Evolutionary conservation across 108 stramenopile species (phyloP).

Genomic region (Cyclotella choctawhatcheeana): DNA sequence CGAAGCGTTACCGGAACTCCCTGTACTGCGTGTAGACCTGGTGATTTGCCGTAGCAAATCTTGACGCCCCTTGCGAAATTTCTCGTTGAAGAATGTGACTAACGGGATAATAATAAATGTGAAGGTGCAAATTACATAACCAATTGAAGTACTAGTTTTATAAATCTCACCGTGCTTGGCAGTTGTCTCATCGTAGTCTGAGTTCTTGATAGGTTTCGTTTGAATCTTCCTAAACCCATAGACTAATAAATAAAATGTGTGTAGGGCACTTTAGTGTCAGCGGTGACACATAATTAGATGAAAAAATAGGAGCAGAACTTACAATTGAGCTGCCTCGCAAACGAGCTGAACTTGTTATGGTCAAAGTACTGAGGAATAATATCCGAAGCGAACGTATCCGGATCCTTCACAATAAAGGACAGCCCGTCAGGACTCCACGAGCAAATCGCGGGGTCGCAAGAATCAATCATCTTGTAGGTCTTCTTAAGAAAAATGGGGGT

Average conservation of each 20-base stretch:
- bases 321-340: constrained; percentile 64
- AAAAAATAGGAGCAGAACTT: constrained; percentile 2
- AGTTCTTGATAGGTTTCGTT: constrained; percentile 85
- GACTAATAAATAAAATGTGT: constrained; percentile 18
- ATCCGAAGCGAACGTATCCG: constrained; percentile 38
- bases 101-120: not conserved
- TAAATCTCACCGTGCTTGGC: constrained; percentile 69
- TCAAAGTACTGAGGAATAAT: constrained; percentile 90
- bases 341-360: constrained; percentile 74
- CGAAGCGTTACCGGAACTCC: constrained; percentile 11
- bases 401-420: constrained; percentile 89
- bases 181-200: constrained; percentile 76
- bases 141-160: not conserved
- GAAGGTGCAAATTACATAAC: not conserved
- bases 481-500: constrained; percentile 90
- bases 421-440: constrained; percentile 83
- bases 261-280: not conserved
- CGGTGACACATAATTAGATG: constrained; percentile 4
- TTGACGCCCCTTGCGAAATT: constrained; percentile 82
- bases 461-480: constrained; percentile 88
- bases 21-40: constrained; percentile 80
- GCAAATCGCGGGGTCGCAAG: constrained; percentile 71
- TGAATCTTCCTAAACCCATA: constrained; percentile 90
- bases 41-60: constrained; percentile 84
- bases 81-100: constrained; percentile 88